phyloP scores from a whole-genome alignment of 2,329 filamentous ascomycete species.

The Aspergillus pseudoterreus region DNA sequence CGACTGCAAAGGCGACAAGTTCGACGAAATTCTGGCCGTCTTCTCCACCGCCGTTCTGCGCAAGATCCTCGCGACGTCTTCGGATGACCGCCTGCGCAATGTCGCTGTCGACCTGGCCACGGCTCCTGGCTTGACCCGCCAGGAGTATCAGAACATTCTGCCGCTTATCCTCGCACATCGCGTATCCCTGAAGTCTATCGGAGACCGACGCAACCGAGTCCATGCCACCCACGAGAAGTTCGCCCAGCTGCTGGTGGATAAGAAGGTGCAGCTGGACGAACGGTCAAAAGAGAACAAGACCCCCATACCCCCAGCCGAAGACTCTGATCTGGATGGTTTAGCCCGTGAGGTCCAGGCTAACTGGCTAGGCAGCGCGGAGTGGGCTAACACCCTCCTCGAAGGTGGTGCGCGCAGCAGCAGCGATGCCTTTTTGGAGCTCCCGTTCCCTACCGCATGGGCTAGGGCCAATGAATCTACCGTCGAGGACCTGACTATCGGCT shows the following conservation, averaged over 20 bases:
- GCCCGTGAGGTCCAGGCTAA: slow-evolving; percentile 59
- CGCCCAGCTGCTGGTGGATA: slow-evolving; percentile 59
- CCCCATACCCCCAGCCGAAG: slow-evolving; percentile 29
- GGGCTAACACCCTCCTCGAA: slow-evolving; percentile 67
- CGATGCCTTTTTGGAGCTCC: slow-evolving; percentile 61
- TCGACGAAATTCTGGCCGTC: slow-evolving; percentile 78
- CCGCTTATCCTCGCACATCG: slow-evolving; percentile 72
- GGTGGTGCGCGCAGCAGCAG: slow-evolving; percentile 58
- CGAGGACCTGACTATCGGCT: slow-evolving; percentile 36
- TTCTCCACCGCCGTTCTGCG: slow-evolving; percentile 83
- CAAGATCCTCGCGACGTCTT: slow-evolving; percentile 54
- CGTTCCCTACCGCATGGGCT: slow-evolving; percentile 70
- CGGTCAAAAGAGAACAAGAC: slow-evolving; percentile 25
- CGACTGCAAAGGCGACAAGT: slow-evolving; percentile 86
- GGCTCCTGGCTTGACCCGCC: slow-evolving; percentile 38
- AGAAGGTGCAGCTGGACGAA: slow-evolving; percentile 53
- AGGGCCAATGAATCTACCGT: slow-evolving; percentile 57
- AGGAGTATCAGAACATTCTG: slow-evolving; percentile 46
- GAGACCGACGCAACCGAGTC: slow-evolving; percentile 59
- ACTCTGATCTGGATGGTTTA: slow-evolving; percentile 35
- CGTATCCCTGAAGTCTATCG: slow-evolving; percentile 57
- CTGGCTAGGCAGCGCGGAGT: slow-evolving; percentile 74
- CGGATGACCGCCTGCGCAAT: slow-evolving; percentile 40
- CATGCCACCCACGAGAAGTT: slow-evolving; percentile 61
- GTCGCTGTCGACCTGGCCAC: slow-evolving; percentile 55